Base-by-base conservation (phyloP, 2,329 filamentous ascomycete species). In the Talaromyces pinophilus region DNA sequence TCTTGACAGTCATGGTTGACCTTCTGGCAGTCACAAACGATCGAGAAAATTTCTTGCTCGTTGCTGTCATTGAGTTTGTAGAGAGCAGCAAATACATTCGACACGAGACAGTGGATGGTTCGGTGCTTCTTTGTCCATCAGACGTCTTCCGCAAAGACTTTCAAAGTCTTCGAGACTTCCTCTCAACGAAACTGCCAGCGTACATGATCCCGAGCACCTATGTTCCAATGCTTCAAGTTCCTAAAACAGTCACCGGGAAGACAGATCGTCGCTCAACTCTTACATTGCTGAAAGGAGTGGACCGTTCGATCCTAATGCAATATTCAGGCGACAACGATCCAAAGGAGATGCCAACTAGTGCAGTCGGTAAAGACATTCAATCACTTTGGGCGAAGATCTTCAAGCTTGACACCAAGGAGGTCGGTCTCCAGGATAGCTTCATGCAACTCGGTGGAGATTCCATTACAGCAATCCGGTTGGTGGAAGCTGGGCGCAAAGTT, bases 331-430 rank as follows among this genome's bases (percentile, higher is more conserved):
- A 50, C 19, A 22, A 50, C 10, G 46, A 4, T 50, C 46, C 46
- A 11, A 50, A 50, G 11, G 22, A 50, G 19, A 50, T 50, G 46
- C 46, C 46, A 50, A 50, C 10, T 6, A 50, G 22, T 22, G 10
- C 19, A 28, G 5, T 8, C 1, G 46, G 46, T 2, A 50, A 25
- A 50, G 19, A 25, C 13, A 0, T 50, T 50, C 46, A 50, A 50
- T 50, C 22, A 25, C 75, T 84, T 7, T 87, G 85, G 84, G 78
- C 80, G 40, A 76, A 77, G 4, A 80, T 84, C 1, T 73, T 86
- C 28, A 73, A 70, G 0, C 70, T 83, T 1, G 67, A 74, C 0
- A 77, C 82, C 65, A 77, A 19, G 19, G 28, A 65, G 8, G 64
- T 67, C 22, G 65, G 64, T 5, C 55, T 63, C 3, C 35, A 66